phyloP scores from a whole-genome alignment of 2,329 filamentous ascomycete species.

The Blumeria graminis region DNA sequence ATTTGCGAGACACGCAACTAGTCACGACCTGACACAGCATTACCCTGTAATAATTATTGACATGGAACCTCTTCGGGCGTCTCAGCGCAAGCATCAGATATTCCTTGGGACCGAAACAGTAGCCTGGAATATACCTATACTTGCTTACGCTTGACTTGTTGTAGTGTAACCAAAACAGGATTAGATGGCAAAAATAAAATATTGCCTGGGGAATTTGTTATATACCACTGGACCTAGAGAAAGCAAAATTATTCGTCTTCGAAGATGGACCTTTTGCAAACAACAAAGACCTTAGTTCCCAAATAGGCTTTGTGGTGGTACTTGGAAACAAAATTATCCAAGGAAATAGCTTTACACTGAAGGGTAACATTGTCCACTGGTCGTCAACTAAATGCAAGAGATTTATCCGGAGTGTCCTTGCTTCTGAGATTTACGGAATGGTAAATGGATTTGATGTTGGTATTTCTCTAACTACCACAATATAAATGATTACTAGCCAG shows the following conservation, averaged over 20 bases:
- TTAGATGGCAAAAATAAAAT: not conserved
- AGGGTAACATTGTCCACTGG: not conserved
- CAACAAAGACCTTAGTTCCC: not conserved
- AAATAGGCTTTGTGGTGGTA: not conserved
- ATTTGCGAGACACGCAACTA: too few species aligned
- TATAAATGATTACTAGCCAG: not conserved
- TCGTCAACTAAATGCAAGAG: slow-evolving; percentile 1
- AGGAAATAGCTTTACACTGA: not conserved
- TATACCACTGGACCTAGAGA: not conserved
- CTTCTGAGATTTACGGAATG: slow-evolving; percentile 4
- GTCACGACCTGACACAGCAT: too few species aligned
- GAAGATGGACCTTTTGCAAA: not conserved
- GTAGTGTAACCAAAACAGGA: too few species aligned
- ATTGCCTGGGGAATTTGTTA: not conserved
- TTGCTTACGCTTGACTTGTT: too few species aligned
- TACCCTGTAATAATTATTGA: too few species aligned
- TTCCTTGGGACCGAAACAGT: too few species aligned
- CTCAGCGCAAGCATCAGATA: too few species aligned
- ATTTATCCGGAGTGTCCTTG: slow-evolving; percentile 3
- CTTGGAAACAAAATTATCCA: not conserved
- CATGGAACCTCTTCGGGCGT: too few species aligned
- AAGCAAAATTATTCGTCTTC: not conserved
- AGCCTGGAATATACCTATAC: too few species aligned
- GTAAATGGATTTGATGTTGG: slow-evolving; percentile 2
- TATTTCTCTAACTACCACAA: slow-evolving; percentile 1